Conservation (phyloP, 129 eudicot genomes). For the Kitagawia praeruptora region DNA sequence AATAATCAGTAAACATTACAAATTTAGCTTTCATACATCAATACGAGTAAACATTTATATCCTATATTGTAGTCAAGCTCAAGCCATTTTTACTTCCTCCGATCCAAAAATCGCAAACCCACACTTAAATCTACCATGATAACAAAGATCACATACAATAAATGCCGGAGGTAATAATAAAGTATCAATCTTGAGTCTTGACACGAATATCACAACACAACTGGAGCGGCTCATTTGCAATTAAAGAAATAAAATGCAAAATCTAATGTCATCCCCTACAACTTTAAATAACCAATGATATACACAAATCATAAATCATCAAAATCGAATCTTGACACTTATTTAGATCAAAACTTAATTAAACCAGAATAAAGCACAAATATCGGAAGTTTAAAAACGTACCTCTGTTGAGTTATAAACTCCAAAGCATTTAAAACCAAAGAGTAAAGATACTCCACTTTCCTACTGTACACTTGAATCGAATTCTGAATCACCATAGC, state of each 20-base stretch:
- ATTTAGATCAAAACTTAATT: neutral
- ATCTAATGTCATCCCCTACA: neutral
- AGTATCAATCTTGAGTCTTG: neutral
- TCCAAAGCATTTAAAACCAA: conserved; percentile 86
- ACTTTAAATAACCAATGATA: neutral
- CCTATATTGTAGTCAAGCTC: neutral
- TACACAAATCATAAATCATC: neutral
- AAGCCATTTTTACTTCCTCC: neutral
- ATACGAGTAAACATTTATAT: neutral
- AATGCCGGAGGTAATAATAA: too few species aligned
- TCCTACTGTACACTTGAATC: conserved; percentile 82
- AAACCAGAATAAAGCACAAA: neutral
- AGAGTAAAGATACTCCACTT: conserved; percentile 85
- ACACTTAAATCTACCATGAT: neutral
- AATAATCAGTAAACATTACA: neutral
- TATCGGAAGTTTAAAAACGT: neutral
- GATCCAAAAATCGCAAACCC: neutral
- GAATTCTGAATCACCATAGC: conserved; percentile 92
- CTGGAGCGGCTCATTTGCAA: neutral
- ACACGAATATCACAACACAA: neutral
- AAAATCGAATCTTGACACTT: neutral
- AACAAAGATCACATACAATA: neutral
- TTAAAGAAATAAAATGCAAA: neutral
- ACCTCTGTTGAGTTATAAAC: conserved; percentile 83
- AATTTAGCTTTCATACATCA: neutral